phyloP scores from a whole-genome alignment of 257 asterid genomes.

The Vinca minor region DNA sequence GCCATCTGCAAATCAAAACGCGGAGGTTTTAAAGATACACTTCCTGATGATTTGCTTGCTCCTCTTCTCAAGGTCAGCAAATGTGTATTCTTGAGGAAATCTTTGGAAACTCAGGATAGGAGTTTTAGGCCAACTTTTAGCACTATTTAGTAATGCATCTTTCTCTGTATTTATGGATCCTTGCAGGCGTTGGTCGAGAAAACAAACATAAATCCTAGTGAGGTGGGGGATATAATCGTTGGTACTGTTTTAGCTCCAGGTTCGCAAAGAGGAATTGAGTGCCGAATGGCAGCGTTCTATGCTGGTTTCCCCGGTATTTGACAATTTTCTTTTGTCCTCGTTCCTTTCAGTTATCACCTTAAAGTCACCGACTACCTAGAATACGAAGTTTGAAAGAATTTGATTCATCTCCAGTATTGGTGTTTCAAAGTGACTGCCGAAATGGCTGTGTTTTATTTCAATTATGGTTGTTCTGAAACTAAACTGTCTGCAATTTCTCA shows the following conservation, averaged over 20 bases:
- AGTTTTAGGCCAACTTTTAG: not conserved
- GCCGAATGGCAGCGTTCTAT: slow-evolving; percentile 86
- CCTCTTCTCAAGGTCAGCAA: slow-evolving; percentile 63
- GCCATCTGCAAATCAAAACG: slow-evolving; percentile 75
- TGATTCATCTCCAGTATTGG: not conserved
- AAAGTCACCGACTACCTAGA: not conserved
- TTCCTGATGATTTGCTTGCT: slow-evolving; percentile 85
- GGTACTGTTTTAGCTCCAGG: slow-evolving; percentile 90
- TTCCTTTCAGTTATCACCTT: not conserved
- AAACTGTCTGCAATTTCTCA: not conserved
- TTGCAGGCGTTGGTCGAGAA: slow-evolving; percentile 64
- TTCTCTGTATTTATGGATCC: not conserved
- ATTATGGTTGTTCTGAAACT: not conserved
- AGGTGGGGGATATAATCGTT: slow-evolving; percentile 90
- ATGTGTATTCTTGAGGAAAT: not conserved
- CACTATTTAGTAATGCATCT: not conserved
- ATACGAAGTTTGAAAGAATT: not conserved
- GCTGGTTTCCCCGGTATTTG: slow-evolving; percentile 88
- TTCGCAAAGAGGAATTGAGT: slow-evolving; percentile 72
- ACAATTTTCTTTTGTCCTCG: not conserved
- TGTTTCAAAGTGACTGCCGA: not conserved
- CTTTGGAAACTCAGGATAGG: not conserved
- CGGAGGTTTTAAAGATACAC: slow-evolving; percentile 90
- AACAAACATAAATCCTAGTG: slow-evolving; percentile 62
- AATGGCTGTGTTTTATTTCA: not conserved